Evolutionary conservation across 306 rosid genomes (phyloP), one percentile per base, ranked within the genome.

Genomic region (Prunus fruticosa): DNA sequence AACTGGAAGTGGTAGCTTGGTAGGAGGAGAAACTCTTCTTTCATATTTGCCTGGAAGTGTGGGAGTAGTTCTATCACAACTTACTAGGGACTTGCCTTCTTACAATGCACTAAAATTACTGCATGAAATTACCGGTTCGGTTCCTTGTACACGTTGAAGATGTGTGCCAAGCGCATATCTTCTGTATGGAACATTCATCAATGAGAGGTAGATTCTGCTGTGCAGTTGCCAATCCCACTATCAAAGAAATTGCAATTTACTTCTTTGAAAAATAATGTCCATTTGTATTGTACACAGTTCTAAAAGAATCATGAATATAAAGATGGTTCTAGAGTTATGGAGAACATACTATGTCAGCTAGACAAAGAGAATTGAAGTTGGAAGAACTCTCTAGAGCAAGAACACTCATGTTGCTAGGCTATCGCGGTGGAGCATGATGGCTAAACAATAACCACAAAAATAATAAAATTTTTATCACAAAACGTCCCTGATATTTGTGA

Each of bases 1-100:
- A 63, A 76, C 2, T 87, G 11, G 88, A 89, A 70, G 93, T 82
- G 22, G 93, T 69, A 91, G 89, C 5, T 46, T 74, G 1, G 85
- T 87, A 28, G 93, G 89, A 79, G 93, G 91, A 47, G 87, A 81
- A 28, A 58, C 71, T 25, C 72, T 77, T 34, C 86, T 83, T 1
- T 66, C 76, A 22, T 46, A 41, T 70, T 19, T 20, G 62, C 49
- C 83, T 0, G 0, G 0, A 30, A 74, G 63, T 52, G 66, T 72
- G 71, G 50, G 22, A 18, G 6, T 6, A 11, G 8, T 82, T 5
- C 8, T 75, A 38, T 76, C 89, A 57, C 89, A 53, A 30, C 28
- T 84, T 11, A 47, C 64, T 12, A 78, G 83, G 67, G 58, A 77
- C 56, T 62, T 38, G 69, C 2, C 5, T 30, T 3, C 10, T 8